Base-by-base conservation (phyloP, 2,329 filamentous ascomycete genomes). In the Fusarium stilboides region DNA sequence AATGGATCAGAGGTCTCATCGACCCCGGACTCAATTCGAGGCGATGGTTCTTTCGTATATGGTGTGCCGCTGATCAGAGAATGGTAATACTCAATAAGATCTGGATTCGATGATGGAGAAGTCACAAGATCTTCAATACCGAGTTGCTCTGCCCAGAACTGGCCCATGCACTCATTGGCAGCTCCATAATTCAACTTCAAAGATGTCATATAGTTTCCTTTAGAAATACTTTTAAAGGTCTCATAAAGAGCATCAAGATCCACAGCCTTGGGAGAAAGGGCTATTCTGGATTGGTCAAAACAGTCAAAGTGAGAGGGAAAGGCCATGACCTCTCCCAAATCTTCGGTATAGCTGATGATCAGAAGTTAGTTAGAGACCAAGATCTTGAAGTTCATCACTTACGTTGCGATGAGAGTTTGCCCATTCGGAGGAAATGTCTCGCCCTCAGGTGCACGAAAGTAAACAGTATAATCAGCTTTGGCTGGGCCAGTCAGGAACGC, bases 91-190 rank as follows among this genome's bases (percentile, higher is more conserved):
- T 53, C 26, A 3, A 43, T 24, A n/a, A 53, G 50, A 20, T 17
- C 50, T 9, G 19, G 6, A 8, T 24, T 40, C 9, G 50, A 34
- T 9, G 50, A 53, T n/a, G 50, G 39, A 34, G 50, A 37, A 5
- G 50, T 53, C 7, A 43, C 26, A 15, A 53, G n/a, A 12, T 53
- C 50, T 26, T 53, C 37, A 20, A 31, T 34, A 8, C 50, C 50
- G 8, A 8, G 19, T 19, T 26, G 10, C 5, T 36, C 14, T 4
- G 6, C 20, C 39, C 28, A 24, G 39, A 34, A 43, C 3, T 24
- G 14, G 3, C 14, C 13, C 26, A 43, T 43, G 14, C 34, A 36
- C 8, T 17, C 34, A 4, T 36, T 17, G 8, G 17, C 36, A 26
- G 15, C 34, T 31, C 50, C 50, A 13, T 53, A 43, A 19, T 53